These are phyloP conservation scores for Agapanthus africanus DNA, from an alignment of 106 monocot genomes.

Conservation along the genomic window DNA sequence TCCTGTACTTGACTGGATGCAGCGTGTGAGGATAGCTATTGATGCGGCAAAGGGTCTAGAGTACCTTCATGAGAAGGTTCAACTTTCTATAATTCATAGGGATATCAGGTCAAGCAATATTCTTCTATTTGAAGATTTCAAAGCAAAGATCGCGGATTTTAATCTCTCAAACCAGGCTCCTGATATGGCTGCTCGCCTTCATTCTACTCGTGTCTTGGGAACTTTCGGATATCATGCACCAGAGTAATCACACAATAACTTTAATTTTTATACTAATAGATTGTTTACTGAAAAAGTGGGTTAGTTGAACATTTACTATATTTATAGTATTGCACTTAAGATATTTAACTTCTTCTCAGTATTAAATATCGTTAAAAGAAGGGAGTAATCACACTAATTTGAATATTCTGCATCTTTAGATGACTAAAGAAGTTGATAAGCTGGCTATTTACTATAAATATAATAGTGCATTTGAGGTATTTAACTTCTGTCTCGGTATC, in stretches of 20 bases:
- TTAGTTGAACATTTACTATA: too few species aligned
- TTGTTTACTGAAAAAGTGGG: too few species aligned
- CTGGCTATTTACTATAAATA: too few species aligned
- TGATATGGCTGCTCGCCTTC: slow-evolving; percentile 61
- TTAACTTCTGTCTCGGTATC: not conserved
- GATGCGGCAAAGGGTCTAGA: slow-evolving; percentile 58
- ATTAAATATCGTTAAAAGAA: too few species aligned
- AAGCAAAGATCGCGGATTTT: slow-evolving; percentile 53
- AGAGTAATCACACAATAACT: slow-evolving; percentile 36
- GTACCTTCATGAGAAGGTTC: slow-evolving; percentile 59
- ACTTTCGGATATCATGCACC: slow-evolving; percentile 67
- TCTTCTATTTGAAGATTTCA: slow-evolving; percentile 48
- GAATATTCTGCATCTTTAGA: too few species aligned
- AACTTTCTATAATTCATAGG: slow-evolving; percentile 43
- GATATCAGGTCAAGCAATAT: slow-evolving; percentile 66
- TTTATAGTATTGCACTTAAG: too few species aligned
- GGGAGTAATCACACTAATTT: too few species aligned
- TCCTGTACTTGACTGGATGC: slow-evolving; percentile 54
- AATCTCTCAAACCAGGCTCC: slow-evolving; percentile 61
- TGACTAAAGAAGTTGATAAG: too few species aligned
- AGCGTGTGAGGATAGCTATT: slow-evolving; percentile 48
- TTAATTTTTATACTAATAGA: too few species aligned
- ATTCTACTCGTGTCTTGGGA: slow-evolving; percentile 61
- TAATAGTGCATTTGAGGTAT: too few species aligned
- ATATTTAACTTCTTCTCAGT: too few species aligned